Evolutionary conservation across 129 eudicot species (phyloP), one percentile per base, ranked within the genome.

Genomic region (Saussurea involucrata): DNA sequence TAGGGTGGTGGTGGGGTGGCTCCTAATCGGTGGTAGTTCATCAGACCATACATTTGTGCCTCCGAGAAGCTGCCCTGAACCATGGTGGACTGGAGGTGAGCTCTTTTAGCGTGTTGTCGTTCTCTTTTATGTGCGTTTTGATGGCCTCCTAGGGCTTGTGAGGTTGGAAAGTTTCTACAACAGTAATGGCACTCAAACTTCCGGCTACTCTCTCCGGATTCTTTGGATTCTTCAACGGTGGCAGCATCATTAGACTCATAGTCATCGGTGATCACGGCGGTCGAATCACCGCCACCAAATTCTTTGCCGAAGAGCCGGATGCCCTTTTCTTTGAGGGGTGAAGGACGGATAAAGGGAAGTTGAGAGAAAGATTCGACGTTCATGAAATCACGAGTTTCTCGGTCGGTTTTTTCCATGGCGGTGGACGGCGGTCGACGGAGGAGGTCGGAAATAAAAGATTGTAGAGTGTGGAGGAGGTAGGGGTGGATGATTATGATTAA

Each of bases 131-230:
- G 99, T 3, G 99, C 99, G 84, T 95, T 95, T 55, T 95, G 99
- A 68, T 95, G 99, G 24, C 99, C 99, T n/a, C 99, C 99, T 6
- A 95, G 76, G 24, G 99, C 99, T 81, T 95, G 99, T 1, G 99
- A 95, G 3, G 99, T 95, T 1, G 99, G 99, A 86, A 95, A 95
- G 90, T 92, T 95, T 64, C 99, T 46, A 78, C 97, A 95, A 63
- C 99, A 95, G 37, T 95, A 95, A 37, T 95, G 97, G 81, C 99
- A 95, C 82, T 95, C 97, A 72, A 95, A 95, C 42, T 92, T 95
- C 9, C 97, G 79, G 75, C 66, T 85, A 66, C 80, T 87, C 17
- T 90, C 89, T 9, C 72, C 80, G 20, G 77, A 69, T 34, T 82
- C 82, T 18, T 76, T 68, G 28, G 68, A 15, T n/a, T 80, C 83